Evolutionary conservation across 352 stramenopile genomes (phyloP), one percentile per base, ranked within the genome.

Genomic region (Aphanomyces euteiches): DNA sequence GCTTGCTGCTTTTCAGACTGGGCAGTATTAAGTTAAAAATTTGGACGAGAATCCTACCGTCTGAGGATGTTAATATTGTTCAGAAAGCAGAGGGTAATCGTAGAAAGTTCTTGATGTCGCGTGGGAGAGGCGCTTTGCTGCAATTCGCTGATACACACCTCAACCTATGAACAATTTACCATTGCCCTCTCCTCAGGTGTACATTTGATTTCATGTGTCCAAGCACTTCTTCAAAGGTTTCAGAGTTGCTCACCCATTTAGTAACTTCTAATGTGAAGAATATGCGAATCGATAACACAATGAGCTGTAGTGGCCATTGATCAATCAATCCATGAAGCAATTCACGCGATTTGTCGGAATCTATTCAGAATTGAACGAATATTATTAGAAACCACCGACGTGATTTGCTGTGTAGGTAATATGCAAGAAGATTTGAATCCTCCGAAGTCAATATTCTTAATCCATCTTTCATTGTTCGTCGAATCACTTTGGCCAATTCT

Each of bases 401-500:
- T 48, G 64, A 39, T 61, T 50, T 38, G 37, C 43, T 50, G 48
- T 70, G 10, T 7, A 70, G n/a, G 54, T 70, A 70, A 13, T 41
- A 53, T 37, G 59, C 47, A 37, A 70, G 47, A 36, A 70, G 12
- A 15, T 40, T 37, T 12, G 50, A 54, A 19, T 70, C 47, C 7
- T 70, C 50, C 1, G 64, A 74, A 72, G 89, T 85, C 4, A 73
- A 56, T 1, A 59, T 45, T 47, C 59, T 70, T 0, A 85, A 50
- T 1, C 71, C 54, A 7, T 89, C 76, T 38, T 78, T 71, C 56
- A 90, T 74, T 7, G 74, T 69, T 48, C 75, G 69, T 15, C 66
- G 69, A 19, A 91, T 76, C 37, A 72, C 75, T 50, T 79, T 72
- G 1, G 74, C 65, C 12, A 91, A 57, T 17, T 91, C 80, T 69